A percentile compares a stretch with the other conserved stretches of the same genome.
Evolutionary conservation across 345 rosid species (phyloP).

Genomic region (Salix brachista): DNA sequence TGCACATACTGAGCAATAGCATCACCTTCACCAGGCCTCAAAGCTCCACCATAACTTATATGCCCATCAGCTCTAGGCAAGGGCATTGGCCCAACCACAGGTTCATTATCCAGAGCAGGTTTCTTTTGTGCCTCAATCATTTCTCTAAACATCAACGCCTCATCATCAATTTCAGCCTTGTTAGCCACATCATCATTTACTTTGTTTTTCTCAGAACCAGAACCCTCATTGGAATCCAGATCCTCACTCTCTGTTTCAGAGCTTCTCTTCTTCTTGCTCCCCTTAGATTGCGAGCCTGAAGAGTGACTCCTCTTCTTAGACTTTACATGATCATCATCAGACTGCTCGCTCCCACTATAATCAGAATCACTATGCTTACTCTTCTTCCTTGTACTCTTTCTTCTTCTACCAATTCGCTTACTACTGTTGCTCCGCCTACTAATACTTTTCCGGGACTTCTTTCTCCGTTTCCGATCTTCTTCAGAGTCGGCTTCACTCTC

Average conservation of each 20-base stretch:
- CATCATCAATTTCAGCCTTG: conserved; percentile 54
- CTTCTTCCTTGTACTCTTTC: conserved; percentile 23
- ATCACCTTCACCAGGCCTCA: conserved; percentile 99
- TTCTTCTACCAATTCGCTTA: conserved; percentile 21
- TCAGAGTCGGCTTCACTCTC: conserved; percentile 45
- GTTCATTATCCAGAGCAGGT: conserved; percentile 60
- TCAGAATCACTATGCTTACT: conserved; percentile 21
- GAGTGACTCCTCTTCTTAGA: conserved; percentile 39
- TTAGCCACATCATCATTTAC: conserved; percentile 38
- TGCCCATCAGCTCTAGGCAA: conserved; percentile 94
- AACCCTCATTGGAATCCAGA: conserved; percentile 21
- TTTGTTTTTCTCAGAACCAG: conserved; percentile 32
- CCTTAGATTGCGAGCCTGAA: conserved; percentile 26
- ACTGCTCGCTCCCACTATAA: conserved; percentile 18
- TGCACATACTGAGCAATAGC: conserved; percentile 98
- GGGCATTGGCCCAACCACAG: conserved; percentile 83
- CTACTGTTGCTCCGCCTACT: conserved; percentile 33
- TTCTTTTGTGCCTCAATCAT: conserved; percentile 80
- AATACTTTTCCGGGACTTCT: conserved; percentile 30
- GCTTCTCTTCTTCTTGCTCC: conserved; percentile 35
- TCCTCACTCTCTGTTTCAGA: conserved; percentile 39
- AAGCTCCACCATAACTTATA: conserved; percentile 94
- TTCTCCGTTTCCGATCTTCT: conserved; percentile 29
- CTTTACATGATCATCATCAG: conserved; percentile 32
- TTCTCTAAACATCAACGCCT: conserved; percentile 64